Conservation (phyloP, 2,329 filamentous ascomycete genomes). For the Ceratocystis smalleyi region DNA sequence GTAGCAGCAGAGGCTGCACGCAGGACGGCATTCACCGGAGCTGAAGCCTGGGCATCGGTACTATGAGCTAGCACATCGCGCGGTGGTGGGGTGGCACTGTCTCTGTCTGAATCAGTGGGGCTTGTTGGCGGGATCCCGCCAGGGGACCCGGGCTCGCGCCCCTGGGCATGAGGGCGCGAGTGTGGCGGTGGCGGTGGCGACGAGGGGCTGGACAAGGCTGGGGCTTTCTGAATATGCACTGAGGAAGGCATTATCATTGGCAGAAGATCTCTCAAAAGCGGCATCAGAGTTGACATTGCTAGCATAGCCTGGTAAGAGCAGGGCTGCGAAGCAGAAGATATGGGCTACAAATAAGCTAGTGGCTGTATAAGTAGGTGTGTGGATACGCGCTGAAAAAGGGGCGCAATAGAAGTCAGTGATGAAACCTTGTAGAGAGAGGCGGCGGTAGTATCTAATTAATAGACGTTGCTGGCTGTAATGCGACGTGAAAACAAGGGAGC, state of each 20-base stretch:
- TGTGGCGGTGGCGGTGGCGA: constrained; percentile 28
- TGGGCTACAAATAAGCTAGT: too few species aligned
- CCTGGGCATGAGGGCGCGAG: not conserved
- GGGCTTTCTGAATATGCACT: constrained; percentile 38
- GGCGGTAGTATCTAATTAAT: not conserved
- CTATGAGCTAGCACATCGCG: not conserved
- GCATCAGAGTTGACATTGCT: constrained; percentile 41
- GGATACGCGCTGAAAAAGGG: too few species aligned
- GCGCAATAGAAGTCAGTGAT: too few species aligned
- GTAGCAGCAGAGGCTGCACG: not conserved
- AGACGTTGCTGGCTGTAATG: not conserved
- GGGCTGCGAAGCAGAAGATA: not conserved
- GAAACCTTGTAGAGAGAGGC: not conserved
- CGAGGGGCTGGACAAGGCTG: constrained; percentile 11
- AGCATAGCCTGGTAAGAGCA: constrained; percentile 23
- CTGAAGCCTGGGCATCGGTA: not conserved
- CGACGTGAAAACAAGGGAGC: not conserved
- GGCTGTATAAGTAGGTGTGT: too few species aligned
- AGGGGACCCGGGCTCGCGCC: not conserved
- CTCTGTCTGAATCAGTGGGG: not conserved
- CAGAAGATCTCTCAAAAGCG: constrained; percentile 41
- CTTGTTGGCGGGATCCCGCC: not conserved
- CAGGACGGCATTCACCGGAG: not conserved
- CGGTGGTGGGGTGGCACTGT: not conserved
- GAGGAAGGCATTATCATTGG: constrained; percentile 43